Evolutionary conservation across 176 grass and related monocot species (phyloP).

Genomic region (Elymus sibiricus): DNA sequence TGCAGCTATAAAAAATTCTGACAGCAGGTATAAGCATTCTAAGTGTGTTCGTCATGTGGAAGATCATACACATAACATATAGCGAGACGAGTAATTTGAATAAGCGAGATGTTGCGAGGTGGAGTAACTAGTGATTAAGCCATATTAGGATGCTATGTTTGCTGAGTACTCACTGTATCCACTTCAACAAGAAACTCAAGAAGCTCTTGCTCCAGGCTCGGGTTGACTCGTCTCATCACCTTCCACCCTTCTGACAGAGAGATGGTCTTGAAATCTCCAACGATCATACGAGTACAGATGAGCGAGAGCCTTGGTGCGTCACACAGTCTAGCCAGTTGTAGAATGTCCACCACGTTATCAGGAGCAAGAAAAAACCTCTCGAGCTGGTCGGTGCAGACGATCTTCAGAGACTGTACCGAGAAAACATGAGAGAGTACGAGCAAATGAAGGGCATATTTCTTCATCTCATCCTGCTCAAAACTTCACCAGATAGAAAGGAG

Average conservation of each 20-base stretch:
- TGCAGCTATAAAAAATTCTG: neutral
- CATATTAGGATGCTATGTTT: neutral
- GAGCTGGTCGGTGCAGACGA: slow-evolving; percentile 47
- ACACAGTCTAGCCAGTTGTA: slow-evolving; percentile 69
- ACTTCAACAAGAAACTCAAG: slow-evolving; percentile 51
- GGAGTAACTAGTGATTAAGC: neutral
- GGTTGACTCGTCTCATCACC: slow-evolving; percentile 55
- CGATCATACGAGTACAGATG: slow-evolving; percentile 58
- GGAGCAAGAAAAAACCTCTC: slow-evolving; percentile 49
- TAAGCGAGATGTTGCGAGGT: neutral
- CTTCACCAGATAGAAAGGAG: slow-evolving; percentile 21
- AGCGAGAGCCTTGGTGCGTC: slow-evolving; percentile 64
- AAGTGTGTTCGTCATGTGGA: neutral
- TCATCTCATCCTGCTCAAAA: slow-evolving; percentile 72
- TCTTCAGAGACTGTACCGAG: slow-evolving; percentile 58
- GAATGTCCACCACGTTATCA: slow-evolving; percentile 76
- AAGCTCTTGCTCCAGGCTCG: slow-evolving; percentile 59
- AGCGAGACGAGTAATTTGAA: neutral
- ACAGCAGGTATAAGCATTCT: neutral
- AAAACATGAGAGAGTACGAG: slow-evolving; percentile 69
- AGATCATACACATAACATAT: neutral
- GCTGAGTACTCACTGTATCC: slow-evolving; percentile 50
- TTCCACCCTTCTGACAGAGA: slow-evolving; percentile 75
- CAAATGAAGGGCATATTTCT: slow-evolving; percentile 55
- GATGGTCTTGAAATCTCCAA: slow-evolving; percentile 50